A percentile compares a stretch with the other conserved stretches of the same genome.
phyloP scores from a whole-genome alignment of 176 grass and related monocot genomes.

The Ampelocalamus luodianensis region DNA sequence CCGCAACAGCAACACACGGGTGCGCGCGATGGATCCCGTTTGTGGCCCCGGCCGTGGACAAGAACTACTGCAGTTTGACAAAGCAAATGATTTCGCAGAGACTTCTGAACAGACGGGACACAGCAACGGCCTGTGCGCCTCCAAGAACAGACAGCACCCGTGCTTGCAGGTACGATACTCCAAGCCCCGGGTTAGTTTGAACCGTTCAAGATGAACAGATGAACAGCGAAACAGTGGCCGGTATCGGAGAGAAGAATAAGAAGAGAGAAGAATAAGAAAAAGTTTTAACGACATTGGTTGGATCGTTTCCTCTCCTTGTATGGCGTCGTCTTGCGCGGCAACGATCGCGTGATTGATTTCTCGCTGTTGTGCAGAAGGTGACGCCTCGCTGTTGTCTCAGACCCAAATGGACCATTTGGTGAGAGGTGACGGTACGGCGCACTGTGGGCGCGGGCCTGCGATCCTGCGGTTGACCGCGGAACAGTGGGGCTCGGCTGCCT shows the following conservation, averaged over 20 bases:
- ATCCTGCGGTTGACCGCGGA: slow-evolving; percentile 2
- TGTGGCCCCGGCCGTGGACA: neutral
- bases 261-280: neutral
- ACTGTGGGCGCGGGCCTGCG: slow-evolving; percentile 3
- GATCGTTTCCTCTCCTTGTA: neutral
- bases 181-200: neutral
- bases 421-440: slow-evolving; percentile 42
- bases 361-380: slow-evolving; percentile 11
- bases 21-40: neutral
- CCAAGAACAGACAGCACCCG: neutral
- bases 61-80: slow-evolving; percentile 15
- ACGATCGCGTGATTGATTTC: neutral
- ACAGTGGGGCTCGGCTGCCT: slow-evolving; percentile 14
- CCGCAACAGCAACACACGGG: neutral
- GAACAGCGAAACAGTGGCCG: neutral
- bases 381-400: neutral
- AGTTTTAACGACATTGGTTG: neutral
- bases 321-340: neutral
- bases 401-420: neutral
- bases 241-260: neutral
- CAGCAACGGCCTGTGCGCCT: neutral
- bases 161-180: slow-evolving; percentile 5
- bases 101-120: neutral
- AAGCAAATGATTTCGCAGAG: neutral
- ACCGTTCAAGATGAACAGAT: slow-evolving; percentile 1